phyloP scores from a whole-genome alignment of 805 yeast species.

The Saccharomycopsis javanensis region DNA sequence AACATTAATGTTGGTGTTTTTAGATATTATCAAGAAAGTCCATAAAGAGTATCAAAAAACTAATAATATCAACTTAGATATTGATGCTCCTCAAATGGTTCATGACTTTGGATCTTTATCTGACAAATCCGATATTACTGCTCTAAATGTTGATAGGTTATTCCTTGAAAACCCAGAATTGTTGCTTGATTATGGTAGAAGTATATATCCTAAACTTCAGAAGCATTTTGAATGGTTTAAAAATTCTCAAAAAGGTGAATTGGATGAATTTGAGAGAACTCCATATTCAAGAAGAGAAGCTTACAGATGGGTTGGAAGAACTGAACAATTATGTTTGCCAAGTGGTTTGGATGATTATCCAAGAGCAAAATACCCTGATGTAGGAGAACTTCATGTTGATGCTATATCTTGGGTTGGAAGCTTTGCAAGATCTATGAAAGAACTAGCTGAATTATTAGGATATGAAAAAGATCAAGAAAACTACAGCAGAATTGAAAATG shows the following conservation, averaged over 20 bases:
- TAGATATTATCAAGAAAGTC: conserved; percentile 42
- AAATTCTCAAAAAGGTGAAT: conserved; percentile 65
- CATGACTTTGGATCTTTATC: conserved; percentile 17
- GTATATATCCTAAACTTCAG: conserved; percentile 67
- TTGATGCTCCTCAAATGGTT: conserved; percentile 27
- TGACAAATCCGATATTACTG: conserved; percentile 10
- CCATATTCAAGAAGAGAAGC: conserved; percentile 40
- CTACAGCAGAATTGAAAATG: conserved; percentile 44
- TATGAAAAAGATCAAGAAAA: conserved; percentile 46
- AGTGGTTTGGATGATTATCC: conserved; percentile 96
- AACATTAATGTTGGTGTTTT: conserved; percentile 69
- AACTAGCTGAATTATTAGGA: conserved; percentile 56
- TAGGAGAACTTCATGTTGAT: conserved; percentile 87
- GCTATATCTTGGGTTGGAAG: conserved; percentile 88
- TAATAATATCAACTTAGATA: conserved; percentile 11
- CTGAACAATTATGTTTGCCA: conserved; percentile 75
- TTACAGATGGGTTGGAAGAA: conserved; percentile 92
- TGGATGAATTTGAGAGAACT: conserved; percentile 59
- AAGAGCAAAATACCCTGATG: conserved; percentile 67
- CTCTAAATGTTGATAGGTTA: conserved; percentile 36
- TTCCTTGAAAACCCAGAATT: conserved; percentile 52
- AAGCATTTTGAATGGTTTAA: conserved; percentile 82
- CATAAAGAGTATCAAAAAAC: conserved; percentile 20
- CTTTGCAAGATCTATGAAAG: conserved; percentile 75
- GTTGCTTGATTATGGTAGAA: conserved; percentile 44